A percentile compares a stretch with the other conserved stretches of the same genome.
phyloP scores from a whole-genome alignment of 805 yeast genomes.

The Metschnikowia gruessii region DNA sequence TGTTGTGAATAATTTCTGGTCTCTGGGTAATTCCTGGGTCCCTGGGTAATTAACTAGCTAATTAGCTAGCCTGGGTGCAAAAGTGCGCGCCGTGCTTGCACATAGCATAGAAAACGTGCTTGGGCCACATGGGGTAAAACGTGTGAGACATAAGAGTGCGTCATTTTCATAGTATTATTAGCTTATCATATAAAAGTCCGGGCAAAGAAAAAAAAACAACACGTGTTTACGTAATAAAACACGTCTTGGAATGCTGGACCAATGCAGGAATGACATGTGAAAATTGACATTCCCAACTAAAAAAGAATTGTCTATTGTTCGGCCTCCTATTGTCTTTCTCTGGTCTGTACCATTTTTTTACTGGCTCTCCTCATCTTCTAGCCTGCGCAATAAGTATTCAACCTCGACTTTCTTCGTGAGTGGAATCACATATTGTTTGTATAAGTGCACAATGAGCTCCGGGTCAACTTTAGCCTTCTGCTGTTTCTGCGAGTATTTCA shows the following conservation, averaged over 20 bases:
- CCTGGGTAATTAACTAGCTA: no score
- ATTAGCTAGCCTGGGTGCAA: constrained; percentile 5
- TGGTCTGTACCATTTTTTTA: not conserved
- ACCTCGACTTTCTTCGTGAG: constrained; percentile 94
- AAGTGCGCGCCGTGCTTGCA: constrained; percentile 1
- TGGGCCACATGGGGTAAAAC: constrained; percentile 5
- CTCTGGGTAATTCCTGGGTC: not conserved
- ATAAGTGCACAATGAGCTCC: constrained; percentile 75
- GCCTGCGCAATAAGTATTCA: constrained; percentile 79
- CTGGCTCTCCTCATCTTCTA: constrained; percentile 9
- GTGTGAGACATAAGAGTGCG: not conserved
- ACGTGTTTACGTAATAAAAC: constrained; percentile 4
- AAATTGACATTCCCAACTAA: not conserved
- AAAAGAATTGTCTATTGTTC: no score
- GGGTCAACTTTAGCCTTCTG: constrained; percentile 80
- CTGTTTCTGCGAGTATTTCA: constrained; percentile 59
- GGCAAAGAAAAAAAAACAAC: not conserved
- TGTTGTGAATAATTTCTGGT: not conserved
- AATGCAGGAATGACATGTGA: not conserved
- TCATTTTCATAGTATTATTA: no score
- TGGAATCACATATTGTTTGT: constrained; percentile 87
- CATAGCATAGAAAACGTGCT: constrained; percentile 1
- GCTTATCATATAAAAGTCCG: not conserved
- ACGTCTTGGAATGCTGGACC: not conserved
- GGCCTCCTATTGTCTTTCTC: not conserved